Conservation (phyloP, 2,329 filamentous ascomycete species). For the Talaromyces piceae region DNA sequence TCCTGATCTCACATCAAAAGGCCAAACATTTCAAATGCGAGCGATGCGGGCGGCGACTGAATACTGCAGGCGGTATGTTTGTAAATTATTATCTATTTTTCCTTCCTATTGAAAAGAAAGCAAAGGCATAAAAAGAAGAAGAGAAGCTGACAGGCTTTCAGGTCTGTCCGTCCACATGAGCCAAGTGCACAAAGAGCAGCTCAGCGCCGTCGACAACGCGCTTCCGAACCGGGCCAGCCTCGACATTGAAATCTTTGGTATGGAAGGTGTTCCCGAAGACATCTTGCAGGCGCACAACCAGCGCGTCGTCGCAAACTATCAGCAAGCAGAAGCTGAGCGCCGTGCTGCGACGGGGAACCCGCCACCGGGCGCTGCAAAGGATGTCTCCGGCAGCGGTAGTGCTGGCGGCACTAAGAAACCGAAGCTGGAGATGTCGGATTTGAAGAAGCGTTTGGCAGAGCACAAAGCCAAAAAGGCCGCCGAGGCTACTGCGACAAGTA, state of each 20-base stretch:
- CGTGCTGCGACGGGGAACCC: constrained; percentile 79
- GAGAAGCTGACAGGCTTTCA: constrained; percentile 28
- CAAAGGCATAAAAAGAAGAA: too few relatives aligned
- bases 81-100: background rate
- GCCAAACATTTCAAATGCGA: constrained; percentile 99
- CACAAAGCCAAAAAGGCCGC: constrained; percentile 60
- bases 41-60: constrained; percentile 75
- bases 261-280: constrained; percentile 91
- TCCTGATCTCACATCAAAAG: constrained; percentile 94
- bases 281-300: constrained; percentile 76
- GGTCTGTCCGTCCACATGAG: constrained; percentile 95
- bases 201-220: constrained; percentile 84
- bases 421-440: constrained; percentile 58
- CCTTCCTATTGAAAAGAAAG: background rate
- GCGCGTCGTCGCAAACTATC: constrained; percentile 76
- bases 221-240: constrained; percentile 76
- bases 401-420: constrained; percentile 62
- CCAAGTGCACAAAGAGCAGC: constrained; percentile 93
- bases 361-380: constrained; percentile 43
- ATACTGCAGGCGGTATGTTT: constrained; percentile 80
- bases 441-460: constrained; percentile 73
- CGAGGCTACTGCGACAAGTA: constrained; percentile 37
- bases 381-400: too few relatives aligned
- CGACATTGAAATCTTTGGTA: constrained; percentile 94
- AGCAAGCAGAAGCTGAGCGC: constrained; percentile 75